Percentiles rank a stretch among this genome's conserved stretches.
Conservation (phyloP, 1,284 basidiomycete genomes). For the Apiotrichum gamsii region DNA sequence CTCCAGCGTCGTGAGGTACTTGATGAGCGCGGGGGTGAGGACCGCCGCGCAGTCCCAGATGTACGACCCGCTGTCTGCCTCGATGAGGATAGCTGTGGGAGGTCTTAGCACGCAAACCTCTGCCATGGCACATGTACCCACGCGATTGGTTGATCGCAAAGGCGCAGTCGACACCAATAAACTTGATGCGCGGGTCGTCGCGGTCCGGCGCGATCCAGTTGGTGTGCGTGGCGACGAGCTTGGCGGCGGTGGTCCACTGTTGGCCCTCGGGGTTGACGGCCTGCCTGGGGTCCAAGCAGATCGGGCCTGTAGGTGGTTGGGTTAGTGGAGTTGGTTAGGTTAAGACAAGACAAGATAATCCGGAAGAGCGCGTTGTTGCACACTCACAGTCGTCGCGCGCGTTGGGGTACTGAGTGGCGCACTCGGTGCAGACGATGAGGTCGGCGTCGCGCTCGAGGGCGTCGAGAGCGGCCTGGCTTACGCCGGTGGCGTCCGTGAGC, state of each 20-base stretch:
- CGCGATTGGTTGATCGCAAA: constrained; percentile 45
- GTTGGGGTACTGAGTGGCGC: constrained; percentile 40
- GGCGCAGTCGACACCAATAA: constrained; percentile 33
- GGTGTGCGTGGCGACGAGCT: constrained; percentile 17
- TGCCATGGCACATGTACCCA: no score
- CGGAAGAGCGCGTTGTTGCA: no score
- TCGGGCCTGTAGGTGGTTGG: constrained; percentile 17
- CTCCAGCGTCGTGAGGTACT: constrained; percentile 23
- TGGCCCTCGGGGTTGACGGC: constrained; percentile 38
- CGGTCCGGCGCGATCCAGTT: constrained; percentile 32
- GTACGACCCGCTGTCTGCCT: constrained; percentile 33
- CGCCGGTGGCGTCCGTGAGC: no score
- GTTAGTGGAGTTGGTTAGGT: neutral
- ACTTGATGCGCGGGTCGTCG: constrained; percentile 32
- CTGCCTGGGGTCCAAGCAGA: constrained; percentile 41
- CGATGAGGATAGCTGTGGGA: constrained; percentile 38
- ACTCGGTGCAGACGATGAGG: constrained; percentile 42
- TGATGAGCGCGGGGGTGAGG: constrained; percentile 30
- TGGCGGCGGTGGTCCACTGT: constrained; percentile 35
- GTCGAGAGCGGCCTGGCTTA: constrained; percentile 13
- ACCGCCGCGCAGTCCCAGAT: constrained; percentile 46
- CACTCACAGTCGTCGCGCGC: constrained; percentile 24
- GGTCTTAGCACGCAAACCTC: no score
- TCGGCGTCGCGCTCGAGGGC: constrained; percentile 29
- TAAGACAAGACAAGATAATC: no score